These are phyloP conservation scores for Coniochaeta pulveracea DNA, from an alignment of 2,329 filamentous ascomycete species.

Conservation along the genomic window DNA sequence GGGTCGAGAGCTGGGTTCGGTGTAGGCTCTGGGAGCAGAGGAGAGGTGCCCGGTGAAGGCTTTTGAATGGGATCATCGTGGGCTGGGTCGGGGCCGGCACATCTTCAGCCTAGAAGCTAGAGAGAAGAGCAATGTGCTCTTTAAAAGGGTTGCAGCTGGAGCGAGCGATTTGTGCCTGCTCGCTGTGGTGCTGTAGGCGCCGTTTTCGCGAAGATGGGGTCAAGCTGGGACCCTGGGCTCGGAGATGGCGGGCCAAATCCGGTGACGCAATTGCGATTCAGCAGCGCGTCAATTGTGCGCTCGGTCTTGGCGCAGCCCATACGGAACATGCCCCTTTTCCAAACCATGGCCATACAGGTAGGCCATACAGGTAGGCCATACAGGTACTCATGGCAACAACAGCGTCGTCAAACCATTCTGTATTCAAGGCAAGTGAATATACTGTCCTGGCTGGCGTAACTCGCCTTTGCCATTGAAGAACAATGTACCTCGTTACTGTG, in stretches of 20 bases:
- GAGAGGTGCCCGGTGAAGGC: constrained; percentile 2
- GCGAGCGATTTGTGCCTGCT: not conserved
- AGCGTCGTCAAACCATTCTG: too few species aligned
- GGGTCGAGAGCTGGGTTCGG: not conserved
- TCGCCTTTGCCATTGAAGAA: too few species aligned
- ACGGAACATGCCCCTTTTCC: too few species aligned
- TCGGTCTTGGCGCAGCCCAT: too few species aligned
- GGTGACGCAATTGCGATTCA: constrained; percentile 4
- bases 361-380: too few species aligned
- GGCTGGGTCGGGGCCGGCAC: not conserved
- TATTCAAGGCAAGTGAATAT: too few species aligned
- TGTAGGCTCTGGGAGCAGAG: not conserved
- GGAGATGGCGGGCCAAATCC: not conserved
- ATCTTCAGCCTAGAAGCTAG: constrained; percentile 1
- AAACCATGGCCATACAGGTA: too few species aligned
- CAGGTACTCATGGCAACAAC: too few species aligned
- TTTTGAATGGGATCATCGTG: constrained; percentile 2
- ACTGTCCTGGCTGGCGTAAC: too few species aligned
- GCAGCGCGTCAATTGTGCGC: too few species aligned
- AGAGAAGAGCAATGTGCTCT: not conserved
- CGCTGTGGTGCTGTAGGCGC: not conserved
- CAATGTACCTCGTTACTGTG: too few species aligned
- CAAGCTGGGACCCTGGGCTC: constrained; percentile 1
- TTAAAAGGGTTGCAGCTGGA: not conserved
- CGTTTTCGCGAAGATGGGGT: constrained; percentile 1